Evolutionary conservation across 495 filamentous ascomycete species (phyloP).

Genomic region (Neurospora sp.): DNA sequence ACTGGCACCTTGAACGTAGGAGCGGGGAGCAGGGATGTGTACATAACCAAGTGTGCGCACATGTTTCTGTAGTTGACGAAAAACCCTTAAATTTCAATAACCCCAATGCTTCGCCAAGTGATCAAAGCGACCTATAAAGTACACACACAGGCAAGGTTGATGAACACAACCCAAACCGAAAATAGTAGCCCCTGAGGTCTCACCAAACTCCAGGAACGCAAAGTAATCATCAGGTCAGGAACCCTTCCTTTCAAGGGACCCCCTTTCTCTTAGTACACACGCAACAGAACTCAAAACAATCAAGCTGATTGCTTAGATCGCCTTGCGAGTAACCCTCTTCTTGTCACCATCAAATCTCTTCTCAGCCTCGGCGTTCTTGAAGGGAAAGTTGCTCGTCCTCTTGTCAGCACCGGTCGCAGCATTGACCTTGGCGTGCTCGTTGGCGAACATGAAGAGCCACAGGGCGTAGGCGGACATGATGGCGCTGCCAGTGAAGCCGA

Average conservation of each 20-base stretch:
- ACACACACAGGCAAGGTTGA: neutral
- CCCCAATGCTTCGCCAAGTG: neutral
- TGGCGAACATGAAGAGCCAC: slow-evolving; percentile 70
- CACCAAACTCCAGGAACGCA: neutral
- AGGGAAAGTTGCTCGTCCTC: slow-evolving; percentile 73
- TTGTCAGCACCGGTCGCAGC: slow-evolving; percentile 69
- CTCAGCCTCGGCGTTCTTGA: slow-evolving; percentile 46
- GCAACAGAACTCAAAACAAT: neutral
- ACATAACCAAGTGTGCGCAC: neutral
- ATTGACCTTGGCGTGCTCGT: slow-evolving; percentile 50
- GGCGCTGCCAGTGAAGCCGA: slow-evolving; percentile 42
- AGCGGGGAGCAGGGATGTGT: neutral
- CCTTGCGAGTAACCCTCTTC: neutral
- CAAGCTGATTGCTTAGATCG: neutral
- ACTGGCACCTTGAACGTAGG: neutral
- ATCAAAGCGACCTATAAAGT: neutral
- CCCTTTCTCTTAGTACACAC: neutral
- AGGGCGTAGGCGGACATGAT: slow-evolving; percentile 51
- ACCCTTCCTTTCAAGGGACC: neutral
- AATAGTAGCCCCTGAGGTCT: neutral
- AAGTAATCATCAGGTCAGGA: neutral
- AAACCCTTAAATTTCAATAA: neutral
- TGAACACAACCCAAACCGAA: neutral
- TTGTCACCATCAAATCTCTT: slow-evolving; percentile 2
- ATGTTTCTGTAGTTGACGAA: neutral